Evolutionary conservation across 495 filamentous ascomycete species (phyloP).

Genomic region (Podospora bellae-mahoneyi): DNA sequence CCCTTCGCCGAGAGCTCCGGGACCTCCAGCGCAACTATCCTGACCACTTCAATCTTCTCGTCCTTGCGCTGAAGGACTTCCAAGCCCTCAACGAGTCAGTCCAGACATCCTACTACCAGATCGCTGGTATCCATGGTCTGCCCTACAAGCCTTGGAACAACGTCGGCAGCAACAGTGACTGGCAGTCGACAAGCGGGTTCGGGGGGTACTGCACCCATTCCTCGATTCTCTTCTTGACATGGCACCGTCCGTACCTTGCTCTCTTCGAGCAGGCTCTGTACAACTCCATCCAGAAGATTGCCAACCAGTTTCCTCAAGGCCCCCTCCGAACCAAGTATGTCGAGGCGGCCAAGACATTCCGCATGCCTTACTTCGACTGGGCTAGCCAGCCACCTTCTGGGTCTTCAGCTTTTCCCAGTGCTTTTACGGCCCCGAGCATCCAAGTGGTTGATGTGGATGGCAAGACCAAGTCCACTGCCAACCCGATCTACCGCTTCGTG

Average conservation of each 20-base stretch:
- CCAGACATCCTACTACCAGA: constrained; percentile 37
- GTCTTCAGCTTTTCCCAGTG: constrained; percentile 28
- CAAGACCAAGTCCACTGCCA: constrained; percentile 29
- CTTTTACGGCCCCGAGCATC: constrained; percentile 35
- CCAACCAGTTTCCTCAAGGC: constrained; percentile 41
- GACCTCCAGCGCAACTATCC: constrained; percentile 33
- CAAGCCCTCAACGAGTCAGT: constrained; percentile 21
- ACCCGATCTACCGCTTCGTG: constrained; percentile 40
- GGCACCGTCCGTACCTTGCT: constrained; percentile 67
- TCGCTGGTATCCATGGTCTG: constrained; percentile 46
- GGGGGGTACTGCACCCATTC: constrained; percentile 63
- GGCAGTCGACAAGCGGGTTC: constrained; percentile 31
- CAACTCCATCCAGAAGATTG: constrained; percentile 49
- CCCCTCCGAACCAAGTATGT: constrained; percentile 44
- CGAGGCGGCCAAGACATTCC: constrained; percentile 46
- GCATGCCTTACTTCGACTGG: constrained; percentile 60
- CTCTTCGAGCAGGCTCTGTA: constrained; percentile 57
- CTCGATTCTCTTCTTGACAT: constrained; percentile 62
- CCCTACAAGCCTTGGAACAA: constrained; percentile 45
- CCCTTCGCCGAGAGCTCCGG: constrained; percentile 30
- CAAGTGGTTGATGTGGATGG: constrained; percentile 38
- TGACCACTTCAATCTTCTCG: constrained; percentile 33
- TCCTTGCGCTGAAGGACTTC: constrained; percentile 29
- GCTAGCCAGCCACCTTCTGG: constrained; percentile 35
- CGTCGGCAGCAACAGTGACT: constrained; percentile 25